A percentile compares a stretch with the other conserved stretches of the same genome.
Conservation (phyloP, 129 eudicot species). For the Flaveria ramosissima region DNA sequence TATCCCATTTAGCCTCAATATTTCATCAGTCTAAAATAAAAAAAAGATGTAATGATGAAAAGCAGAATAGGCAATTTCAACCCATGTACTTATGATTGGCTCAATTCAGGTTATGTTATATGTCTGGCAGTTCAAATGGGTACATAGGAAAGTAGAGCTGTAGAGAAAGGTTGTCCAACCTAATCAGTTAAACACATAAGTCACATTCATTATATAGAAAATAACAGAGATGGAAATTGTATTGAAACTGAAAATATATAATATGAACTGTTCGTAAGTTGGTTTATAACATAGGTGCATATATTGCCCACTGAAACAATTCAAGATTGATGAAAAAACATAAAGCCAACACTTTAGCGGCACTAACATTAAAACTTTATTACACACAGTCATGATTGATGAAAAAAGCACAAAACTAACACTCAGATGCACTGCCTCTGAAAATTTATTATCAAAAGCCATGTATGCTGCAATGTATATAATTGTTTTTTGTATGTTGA, state of each 20-base stretch:
- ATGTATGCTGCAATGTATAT: background rate
- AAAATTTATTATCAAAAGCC: background rate
- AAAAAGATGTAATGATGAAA: constrained; percentile 20
- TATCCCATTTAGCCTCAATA: constrained; percentile 70
- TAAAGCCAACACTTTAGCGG: background rate
- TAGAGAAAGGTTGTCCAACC: background rate
- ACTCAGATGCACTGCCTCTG: background rate
- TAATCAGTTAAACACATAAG: background rate
- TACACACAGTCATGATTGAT: too few relatives aligned
- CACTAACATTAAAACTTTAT: too few relatives aligned
- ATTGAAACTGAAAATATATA: background rate
- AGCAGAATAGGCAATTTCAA: background rate
- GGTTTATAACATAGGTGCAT: constrained; percentile 2
- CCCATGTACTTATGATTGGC: constrained; percentile 5
- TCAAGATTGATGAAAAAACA: background rate
- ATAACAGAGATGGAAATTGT: background rate
- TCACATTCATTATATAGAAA: background rate
- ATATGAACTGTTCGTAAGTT: constrained; percentile 1
- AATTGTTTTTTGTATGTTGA: background rate
- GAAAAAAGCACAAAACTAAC: too few relatives aligned
- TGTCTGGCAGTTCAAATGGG: background rate
- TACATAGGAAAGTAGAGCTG: background rate
- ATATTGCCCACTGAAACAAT: background rate
- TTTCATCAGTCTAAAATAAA: constrained; percentile 74
- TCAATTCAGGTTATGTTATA: background rate